A percentile compares a stretch with the other conserved stretches of the same genome.
These are phyloP conservation scores for Codiaeum variegatum DNA, from an alignment of 441 rosid species.

Conservation along the genomic window DNA sequence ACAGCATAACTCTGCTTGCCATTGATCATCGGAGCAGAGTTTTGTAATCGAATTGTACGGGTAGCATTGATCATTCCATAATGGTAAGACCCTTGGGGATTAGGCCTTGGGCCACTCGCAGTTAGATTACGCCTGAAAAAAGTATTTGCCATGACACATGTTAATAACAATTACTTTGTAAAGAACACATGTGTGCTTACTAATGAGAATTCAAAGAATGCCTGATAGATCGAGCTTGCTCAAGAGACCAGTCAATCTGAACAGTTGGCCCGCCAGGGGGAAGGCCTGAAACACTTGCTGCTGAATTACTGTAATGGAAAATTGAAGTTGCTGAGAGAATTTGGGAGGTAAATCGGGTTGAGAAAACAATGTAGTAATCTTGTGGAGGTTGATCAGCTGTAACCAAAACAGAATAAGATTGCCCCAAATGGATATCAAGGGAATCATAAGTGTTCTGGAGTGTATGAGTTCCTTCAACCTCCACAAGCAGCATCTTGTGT, in stretches of 20 bases:
- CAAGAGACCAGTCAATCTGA: slow-evolving; percentile 67
- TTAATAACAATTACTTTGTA: neutral
- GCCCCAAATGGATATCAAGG: slow-evolving; percentile 73
- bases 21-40: slow-evolving; percentile 49
- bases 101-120: slow-evolving; percentile 78
- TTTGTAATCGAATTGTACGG: slow-evolving; percentile 45
- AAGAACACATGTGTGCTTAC: neutral
- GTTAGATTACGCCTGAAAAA: slow-evolving; percentile 50
- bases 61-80: slow-evolving; percentile 64
- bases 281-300: slow-evolving; percentile 52
- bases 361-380: slow-evolving; percentile 59
- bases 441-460: slow-evolving; percentile 61
- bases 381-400: slow-evolving; percentile 58
- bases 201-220: slow-evolving; percentile 15
- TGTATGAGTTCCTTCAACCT: slow-evolving; percentile 81
- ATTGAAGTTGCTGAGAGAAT: slow-evolving; percentile 51
- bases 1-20: slow-evolving; percentile 71
- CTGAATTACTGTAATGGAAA: slow-evolving; percentile 62
- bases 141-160: neutral
- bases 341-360: slow-evolving; percentile 59
- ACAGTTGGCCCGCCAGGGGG: slow-evolving; percentile 55
- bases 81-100: slow-evolving; percentile 82
- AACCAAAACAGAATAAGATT: slow-evolving; percentile 65
- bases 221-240: slow-evolving; percentile 69
- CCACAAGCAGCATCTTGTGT: slow-evolving; percentile 64